A percentile compares a stretch with the other conserved stretches of the same genome.
Evolutionary conservation across 2,329 filamentous ascomycete genomes (phyloP).

Genomic region (Ophiostoma sp.): DNA sequence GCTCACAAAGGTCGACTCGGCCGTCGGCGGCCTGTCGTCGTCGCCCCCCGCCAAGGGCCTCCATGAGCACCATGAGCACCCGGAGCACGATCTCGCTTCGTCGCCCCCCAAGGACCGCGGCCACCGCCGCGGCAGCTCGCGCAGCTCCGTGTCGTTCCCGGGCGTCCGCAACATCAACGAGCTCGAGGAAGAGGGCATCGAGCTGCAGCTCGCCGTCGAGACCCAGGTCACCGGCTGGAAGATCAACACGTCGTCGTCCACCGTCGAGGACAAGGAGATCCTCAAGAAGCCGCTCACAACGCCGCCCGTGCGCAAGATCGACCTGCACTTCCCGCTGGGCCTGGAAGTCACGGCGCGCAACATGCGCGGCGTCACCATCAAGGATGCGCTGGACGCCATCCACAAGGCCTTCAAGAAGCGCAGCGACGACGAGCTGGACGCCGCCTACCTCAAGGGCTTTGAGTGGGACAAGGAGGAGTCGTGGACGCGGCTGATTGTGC

Average conservation of each 20-base stretch:
- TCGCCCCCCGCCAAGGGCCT: constrained; percentile 50
- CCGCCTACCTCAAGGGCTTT: constrained; percentile 85
- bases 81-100: constrained; percentile 58
- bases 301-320: constrained; percentile 88
- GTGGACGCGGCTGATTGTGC: constrained; percentile 82
- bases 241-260: constrained; percentile 77
- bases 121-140: constrained; percentile 49
- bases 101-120: constrained; percentile 63
- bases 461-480: constrained; percentile 94
- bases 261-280: constrained; percentile 75
- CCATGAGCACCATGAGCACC: background rate
- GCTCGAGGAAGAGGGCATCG: constrained; percentile 67
- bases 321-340: constrained; percentile 84
- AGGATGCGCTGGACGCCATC: constrained; percentile 92
- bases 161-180: constrained; percentile 81
- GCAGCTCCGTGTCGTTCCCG: constrained; percentile 57
- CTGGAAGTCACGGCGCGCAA: constrained; percentile 86
- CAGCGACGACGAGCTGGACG: constrained; percentile 84
- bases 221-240: constrained; percentile 91
- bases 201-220: constrained; percentile 69
- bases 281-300: constrained; percentile 75
- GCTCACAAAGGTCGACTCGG: constrained; percentile 74
- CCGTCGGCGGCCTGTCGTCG: constrained; percentile 70
- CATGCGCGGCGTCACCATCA: constrained; percentile 91
- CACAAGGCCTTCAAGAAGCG: constrained; percentile 96